Base-by-base conservation (phyloP, 495 filamentous ascomycete species). In the Lasiosphaeria hispida region DNA sequence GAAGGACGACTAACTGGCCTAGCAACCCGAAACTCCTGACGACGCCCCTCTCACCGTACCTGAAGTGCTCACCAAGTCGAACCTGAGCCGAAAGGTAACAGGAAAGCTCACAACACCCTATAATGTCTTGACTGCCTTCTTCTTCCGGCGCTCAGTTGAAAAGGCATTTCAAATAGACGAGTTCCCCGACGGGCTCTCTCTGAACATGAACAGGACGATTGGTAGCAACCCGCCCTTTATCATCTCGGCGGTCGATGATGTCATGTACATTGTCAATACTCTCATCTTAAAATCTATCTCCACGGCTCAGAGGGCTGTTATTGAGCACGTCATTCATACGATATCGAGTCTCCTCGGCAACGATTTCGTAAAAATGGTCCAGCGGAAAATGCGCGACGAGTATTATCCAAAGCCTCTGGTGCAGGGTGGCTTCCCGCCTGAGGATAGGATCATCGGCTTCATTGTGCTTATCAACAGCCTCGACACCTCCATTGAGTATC, bases 151-250 rank as follows among this genome's bases (percentile, higher is more conserved):
- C 45, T 95, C 91, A 13, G 91, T 98, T 10, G 94, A 98, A 64
- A 96, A 94, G 69, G 91, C 94, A 3, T 98, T 98, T 72, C 94
- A 97, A 71, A 78, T 98, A n/a, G 95, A 98, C 69, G 95, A 98
- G 72, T 82, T 85, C n/a, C 93, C 94, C 0, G 76, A 80, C 0
- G 90, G 89, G 41, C 77, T 97, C 33, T 87, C 86, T 3, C 74
- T 97, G 36, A 90, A 87, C 63, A 79, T 82, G 13, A 85, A 79
- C 52, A 87, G 79, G 54, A 71, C 86, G 7, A 79, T 96, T 40
- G 79, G 82, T 42, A 74, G 72, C 66, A 90, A 92, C 64, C 83
- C 91, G 9, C 94, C 94, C 9, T 95, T 88, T 63, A 96, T 98
- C 65, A 93, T 92, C 50, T 95, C 92, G 0, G 91, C 94, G 1